These are phyloP conservation scores for Priceomyces melissophilus DNA, from an alignment of 805 yeast genomes.

Conservation along the genomic window DNA sequence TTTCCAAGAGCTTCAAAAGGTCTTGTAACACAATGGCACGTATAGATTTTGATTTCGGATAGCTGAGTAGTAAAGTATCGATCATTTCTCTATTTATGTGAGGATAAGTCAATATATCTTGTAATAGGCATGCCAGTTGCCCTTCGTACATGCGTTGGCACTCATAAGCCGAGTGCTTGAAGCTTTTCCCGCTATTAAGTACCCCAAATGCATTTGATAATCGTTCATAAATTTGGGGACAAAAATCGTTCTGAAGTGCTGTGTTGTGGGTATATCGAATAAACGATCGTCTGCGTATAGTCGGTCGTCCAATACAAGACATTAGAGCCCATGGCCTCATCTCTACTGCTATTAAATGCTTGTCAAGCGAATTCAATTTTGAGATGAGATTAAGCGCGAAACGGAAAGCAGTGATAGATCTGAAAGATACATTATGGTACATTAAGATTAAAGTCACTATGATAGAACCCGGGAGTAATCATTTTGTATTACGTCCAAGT, in stretches of 20 bases:
- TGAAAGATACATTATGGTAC: too few species aligned
- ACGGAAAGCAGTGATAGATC: too few species aligned
- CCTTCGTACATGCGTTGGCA: constrained; percentile 14
- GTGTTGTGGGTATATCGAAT: too few species aligned
- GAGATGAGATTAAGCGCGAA: too few species aligned
- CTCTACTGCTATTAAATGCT: not conserved
- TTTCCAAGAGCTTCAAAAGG: constrained; percentile 8
- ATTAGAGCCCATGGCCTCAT: not conserved
- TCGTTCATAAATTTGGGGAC: constrained; percentile 9
- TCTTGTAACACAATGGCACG: constrained; percentile 18
- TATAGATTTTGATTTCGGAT: constrained; percentile 15
- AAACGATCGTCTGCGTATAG: too few species aligned
- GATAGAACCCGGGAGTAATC: too few species aligned
- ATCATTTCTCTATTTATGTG: constrained; percentile 15
- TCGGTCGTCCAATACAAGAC: not conserved
- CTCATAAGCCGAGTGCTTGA: constrained; percentile 11
- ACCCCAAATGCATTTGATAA: constrained; percentile 15
- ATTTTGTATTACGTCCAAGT: too few species aligned
- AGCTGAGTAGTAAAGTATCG: constrained; percentile 12
- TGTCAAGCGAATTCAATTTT: not conserved
- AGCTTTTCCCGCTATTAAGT: constrained; percentile 6
- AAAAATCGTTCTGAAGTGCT: not conserved
- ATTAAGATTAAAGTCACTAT: too few species aligned
- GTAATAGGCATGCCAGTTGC: constrained; percentile 10
- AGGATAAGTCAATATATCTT: constrained; percentile 19